Base-by-base conservation (phyloP, 1,284 basidiomycete genomes). In the Tilletia setariae region DNA sequence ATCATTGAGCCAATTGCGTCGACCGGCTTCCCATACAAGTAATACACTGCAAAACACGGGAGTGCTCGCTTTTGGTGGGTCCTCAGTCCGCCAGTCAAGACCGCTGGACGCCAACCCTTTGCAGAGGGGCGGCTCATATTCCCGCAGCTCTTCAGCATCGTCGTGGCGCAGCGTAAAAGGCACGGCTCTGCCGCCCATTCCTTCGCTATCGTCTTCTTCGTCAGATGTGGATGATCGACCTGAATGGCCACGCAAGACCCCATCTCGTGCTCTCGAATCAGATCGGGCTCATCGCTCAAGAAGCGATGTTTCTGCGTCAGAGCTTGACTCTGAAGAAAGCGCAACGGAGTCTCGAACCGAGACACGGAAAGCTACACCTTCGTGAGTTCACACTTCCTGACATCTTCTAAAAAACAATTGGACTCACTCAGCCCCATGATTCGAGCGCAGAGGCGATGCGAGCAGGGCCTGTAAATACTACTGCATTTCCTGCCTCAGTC, bases 311-410 rank as follows among this genome's bases (percentile, higher is more conserved):
- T 53, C 51, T 23, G 51, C 51, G 21, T 28, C 51, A 15, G 51
- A 53, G 51, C n/a, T 53, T 28, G 56, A 61, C 7, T 61, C 56
- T 40, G 56, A 61, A 21, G 56, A 61, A 30, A 61, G 56, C 21
- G 30, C 30, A 7, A 35, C 23, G 4, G 56, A 61, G 28, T 32
- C 56, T 19, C 19, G 56, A 6, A 61, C 9, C n/a, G 56, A 30
- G 1, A 35, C 0, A 30, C 8, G 35, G 11, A 40, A 35, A 2
- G 30, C 30, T 53, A 21, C 8, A 53, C 11, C 21, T 13, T 28
- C 51, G 51, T 53, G 11, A 53, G 51, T 53, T 15, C 51, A 53
- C 19, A 1, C 1, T 8, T 19, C n/a, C n/a, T 44, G 9, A 9
- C 43, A 44, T 44, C 43, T 44, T 19, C 9, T n/a, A n/a, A n/a